Evolutionary conservation across 768 basidiomycete genomes (phyloP).

Genomic region (Russula lepida): DNA sequence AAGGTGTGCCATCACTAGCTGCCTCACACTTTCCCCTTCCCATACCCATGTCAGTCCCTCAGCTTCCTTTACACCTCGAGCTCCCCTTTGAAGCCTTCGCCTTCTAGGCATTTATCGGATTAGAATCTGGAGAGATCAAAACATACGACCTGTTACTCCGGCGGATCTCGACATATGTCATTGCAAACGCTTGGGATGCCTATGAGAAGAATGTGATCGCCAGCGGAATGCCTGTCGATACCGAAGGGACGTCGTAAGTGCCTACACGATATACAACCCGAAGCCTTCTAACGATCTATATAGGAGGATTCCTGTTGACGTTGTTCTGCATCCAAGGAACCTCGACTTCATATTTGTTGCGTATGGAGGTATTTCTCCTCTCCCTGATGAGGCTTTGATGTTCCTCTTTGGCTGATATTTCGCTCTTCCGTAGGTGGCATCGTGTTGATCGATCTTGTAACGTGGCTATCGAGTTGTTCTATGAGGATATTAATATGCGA

Average conservation of each 20-base stretch:
- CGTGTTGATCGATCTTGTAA: constrained; percentile 49
- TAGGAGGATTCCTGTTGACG: constrained; percentile 43
- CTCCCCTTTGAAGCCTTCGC: not conserved
- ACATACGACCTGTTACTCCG: constrained; percentile 71
- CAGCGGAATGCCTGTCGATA: constrained; percentile 33
- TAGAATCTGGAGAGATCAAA: constrained; percentile 51
- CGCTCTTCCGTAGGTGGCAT: constrained; percentile 42
- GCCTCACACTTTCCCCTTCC: constrained; percentile 54
- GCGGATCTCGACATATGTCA: constrained; percentile 53
- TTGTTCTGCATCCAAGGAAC: constrained; percentile 62
- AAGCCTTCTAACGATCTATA: constrained; percentile 8
- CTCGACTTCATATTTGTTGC: constrained; percentile 64
- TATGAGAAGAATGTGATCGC: constrained; percentile 51
- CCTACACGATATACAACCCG: not conserved
- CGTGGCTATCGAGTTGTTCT: constrained; percentile 11
- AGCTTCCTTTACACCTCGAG: not conserved
- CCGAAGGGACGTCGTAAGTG: constrained; percentile 32
- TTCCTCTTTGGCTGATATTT: not conserved
- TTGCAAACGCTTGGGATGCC: constrained; percentile 69
- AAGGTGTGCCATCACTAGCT: constrained; percentile 28
- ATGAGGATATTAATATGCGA: not conserved
- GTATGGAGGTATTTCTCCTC: constrained; percentile 52
- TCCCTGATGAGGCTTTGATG: not conserved
- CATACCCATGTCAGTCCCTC: constrained; percentile 55
- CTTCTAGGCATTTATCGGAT: constrained; percentile 39